Conservation (phyloP, 2,329 filamentous ascomycete genomes). For the Pseudocercospora musae region DNA sequence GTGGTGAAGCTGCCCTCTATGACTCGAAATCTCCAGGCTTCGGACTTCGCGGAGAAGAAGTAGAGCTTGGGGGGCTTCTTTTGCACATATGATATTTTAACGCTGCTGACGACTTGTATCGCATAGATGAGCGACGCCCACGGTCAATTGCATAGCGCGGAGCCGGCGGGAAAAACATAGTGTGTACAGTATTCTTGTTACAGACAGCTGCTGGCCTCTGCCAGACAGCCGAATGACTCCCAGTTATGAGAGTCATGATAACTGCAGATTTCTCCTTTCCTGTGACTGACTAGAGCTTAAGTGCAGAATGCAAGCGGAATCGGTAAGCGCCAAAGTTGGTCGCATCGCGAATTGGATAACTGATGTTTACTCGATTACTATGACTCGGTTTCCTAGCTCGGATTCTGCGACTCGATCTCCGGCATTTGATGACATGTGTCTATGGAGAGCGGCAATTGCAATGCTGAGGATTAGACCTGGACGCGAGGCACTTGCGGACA, state of each 20-base stretch:
- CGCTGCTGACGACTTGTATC: slow-evolving; percentile 7
- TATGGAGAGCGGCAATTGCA: too few species aligned
- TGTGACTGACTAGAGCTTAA: not conserved
- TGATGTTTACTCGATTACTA: too few species aligned
- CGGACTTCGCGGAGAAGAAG: slow-evolving; percentile 65
- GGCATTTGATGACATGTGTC: too few species aligned
- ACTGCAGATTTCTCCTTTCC: not conserved
- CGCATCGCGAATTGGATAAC: too few species aligned
- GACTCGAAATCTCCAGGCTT: slow-evolving; percentile 94
- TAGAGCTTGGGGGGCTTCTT: slow-evolving; percentile 7
- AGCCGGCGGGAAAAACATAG: not conserved
- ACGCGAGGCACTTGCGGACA: too few species aligned
- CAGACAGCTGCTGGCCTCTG: not conserved
- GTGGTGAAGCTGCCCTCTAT: slow-evolving; percentile 82
- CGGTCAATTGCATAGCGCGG: slow-evolving; percentile 8
- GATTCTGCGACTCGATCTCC: too few species aligned
- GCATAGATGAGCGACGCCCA: slow-evolving; percentile 4
- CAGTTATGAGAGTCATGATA: not conserved
- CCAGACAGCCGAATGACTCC: not conserved
- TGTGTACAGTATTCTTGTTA: not conserved
- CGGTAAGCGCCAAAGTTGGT: too few species aligned
- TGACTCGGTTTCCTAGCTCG: too few species aligned
- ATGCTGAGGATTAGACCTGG: too few species aligned
- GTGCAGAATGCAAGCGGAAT: too few species aligned
- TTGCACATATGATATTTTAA: not conserved